These are phyloP conservation scores for Ophiocordyceps camponoti-saundersi DNA, from an alignment of 2,329 filamentous ascomycete genomes.

Conservation along the genomic window DNA sequence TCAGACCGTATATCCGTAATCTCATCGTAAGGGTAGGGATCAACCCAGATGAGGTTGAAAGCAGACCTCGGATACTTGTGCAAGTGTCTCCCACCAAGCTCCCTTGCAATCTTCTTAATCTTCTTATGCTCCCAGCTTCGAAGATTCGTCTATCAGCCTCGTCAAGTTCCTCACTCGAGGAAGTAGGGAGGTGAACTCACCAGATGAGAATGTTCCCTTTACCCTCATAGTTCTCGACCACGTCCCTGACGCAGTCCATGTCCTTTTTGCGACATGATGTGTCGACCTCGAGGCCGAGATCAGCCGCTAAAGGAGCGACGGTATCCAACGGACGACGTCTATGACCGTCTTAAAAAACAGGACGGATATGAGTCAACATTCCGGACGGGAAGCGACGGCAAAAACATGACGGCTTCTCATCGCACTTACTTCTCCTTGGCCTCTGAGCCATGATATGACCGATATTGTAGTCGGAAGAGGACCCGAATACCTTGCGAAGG, in stretches of 20 bases:
- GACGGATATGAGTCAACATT: not conserved
- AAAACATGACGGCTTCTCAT: too few species aligned
- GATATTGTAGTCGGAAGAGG: slow-evolving; percentile 33
- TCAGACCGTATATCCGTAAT: slow-evolving; percentile 30
- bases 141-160: not conserved
- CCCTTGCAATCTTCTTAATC: slow-evolving; percentile 31
- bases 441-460: slow-evolving; percentile 39
- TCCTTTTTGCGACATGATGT: slow-evolving; percentile 39
- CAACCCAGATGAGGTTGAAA: slow-evolving; percentile 41
- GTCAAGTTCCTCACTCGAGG: not conserved
- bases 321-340: slow-evolving; percentile 37
- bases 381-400: not conserved
- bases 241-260: slow-evolving; percentile 31
- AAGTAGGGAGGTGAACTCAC: slow-evolving; percentile 6
- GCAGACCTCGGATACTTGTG: slow-evolving; percentile 30
- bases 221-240: slow-evolving; percentile 27
- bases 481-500: slow-evolving; percentile 37
- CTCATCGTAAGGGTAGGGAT: slow-evolving; percentile 28
- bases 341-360: slow-evolving; percentile 24
- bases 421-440: slow-evolving; percentile 25
- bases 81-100: slow-evolving; percentile 31
- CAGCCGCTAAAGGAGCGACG: slow-evolving; percentile 35
- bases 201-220: slow-evolving; percentile 41
- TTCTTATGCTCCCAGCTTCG: slow-evolving; percentile 39
- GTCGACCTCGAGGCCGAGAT: slow-evolving; percentile 37